phyloP scores from a whole-genome alignment of 2,329 filamentous ascomycete species.

The Phaeoacremonium minimum region DNA sequence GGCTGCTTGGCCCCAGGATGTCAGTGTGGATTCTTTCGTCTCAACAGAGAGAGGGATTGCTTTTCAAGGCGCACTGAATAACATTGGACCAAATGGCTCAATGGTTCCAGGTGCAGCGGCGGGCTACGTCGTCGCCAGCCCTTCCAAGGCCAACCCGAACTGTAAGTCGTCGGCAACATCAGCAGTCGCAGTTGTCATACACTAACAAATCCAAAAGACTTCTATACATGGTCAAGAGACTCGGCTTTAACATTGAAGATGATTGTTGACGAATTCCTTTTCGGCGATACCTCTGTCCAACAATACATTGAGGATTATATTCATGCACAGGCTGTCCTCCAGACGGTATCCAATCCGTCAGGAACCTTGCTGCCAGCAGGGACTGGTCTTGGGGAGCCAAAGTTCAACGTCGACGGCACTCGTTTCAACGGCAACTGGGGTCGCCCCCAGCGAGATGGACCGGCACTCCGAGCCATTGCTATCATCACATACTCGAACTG shows the following conservation, averaged over 20 bases:
- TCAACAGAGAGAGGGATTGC: conserved; percentile 39
- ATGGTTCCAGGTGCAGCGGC: conserved; percentile 39
- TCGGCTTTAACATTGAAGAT: conserved; percentile 48
- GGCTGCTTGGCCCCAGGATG: background rate
- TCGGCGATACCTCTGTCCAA: conserved; percentile 38
- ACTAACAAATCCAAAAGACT: conserved; percentile 35
- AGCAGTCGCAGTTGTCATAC: background rate
- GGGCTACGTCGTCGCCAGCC: conserved; percentile 51
- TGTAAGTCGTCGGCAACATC: conserved; percentile 42
- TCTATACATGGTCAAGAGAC: conserved; percentile 55
- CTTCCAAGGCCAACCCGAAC: conserved; percentile 46
- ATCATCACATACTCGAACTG: conserved; percentile 50
- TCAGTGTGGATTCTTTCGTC: conserved; percentile 26
- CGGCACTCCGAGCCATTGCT: conserved; percentile 53
- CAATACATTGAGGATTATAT: conserved; percentile 47
- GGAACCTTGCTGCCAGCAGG: conserved; percentile 38
- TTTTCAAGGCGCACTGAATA: conserved; percentile 46
- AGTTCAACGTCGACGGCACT: conserved; percentile 46
- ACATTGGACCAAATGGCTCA: conserved; percentile 48
- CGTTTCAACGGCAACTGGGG: conserved; percentile 50
- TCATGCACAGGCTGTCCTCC: conserved; percentile 44
- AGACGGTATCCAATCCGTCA: conserved; percentile 48
- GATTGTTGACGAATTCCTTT: conserved; percentile 45
- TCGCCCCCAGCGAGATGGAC: conserved; percentile 55
- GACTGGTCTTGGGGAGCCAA: conserved; percentile 49